A percentile compares a stretch with the other conserved stretches of the same genome.
These are phyloP conservation scores for Naematelia encephala DNA, from an alignment of 768 basidiomycete species.

Conservation along the genomic window DNA sequence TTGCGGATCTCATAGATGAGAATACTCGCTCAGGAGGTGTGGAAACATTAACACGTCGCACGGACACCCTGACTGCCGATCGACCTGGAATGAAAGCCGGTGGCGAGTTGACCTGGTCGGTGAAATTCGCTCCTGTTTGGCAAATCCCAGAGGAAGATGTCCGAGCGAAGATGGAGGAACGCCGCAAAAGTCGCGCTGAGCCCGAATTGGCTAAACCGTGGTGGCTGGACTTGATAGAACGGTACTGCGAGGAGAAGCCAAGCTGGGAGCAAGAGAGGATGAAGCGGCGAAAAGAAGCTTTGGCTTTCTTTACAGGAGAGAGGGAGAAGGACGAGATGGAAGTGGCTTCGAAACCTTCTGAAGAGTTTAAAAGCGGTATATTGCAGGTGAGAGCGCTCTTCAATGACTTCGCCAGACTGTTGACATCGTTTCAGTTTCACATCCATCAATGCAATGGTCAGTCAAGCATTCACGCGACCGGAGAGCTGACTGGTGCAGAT, in stretches of 20 bases:
- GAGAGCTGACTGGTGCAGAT: conserved; percentile 15
- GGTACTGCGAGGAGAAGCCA: conserved; percentile 30
- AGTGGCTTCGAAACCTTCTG: conserved; percentile 30
- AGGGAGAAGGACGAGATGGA: conserved; percentile 47
- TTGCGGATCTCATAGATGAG: conserved; percentile 42
- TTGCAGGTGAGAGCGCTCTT: conserved; percentile 29
- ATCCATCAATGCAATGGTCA: conserved; percentile 46
- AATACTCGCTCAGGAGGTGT: background rate
- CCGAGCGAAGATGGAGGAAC: conserved; percentile 9
- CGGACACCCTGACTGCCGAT: conserved; percentile 28
- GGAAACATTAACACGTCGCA: conserved; percentile 12
- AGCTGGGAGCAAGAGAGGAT: conserved; percentile 45
- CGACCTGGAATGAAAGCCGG: conserved; percentile 32
- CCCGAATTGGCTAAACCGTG: conserved; percentile 14
- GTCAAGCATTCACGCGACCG: conserved; percentile 7
- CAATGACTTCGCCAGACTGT: background rate
- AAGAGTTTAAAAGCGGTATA: conserved; percentile 40
- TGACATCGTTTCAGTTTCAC: conserved; percentile 34
- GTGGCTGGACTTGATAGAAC: conserved; percentile 35
- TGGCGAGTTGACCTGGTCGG: conserved; percentile 42
- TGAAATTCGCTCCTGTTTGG: conserved; percentile 48
- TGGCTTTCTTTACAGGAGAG: conserved; percentile 50
- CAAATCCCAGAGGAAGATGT: conserved; percentile 37
- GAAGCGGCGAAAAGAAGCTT: conserved; percentile 40
- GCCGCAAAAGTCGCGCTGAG: conserved; percentile 11